Evolutionary conservation across 1,284 basidiomycete species (phyloP).

Genomic region (Spongispora temasekensis): DNA sequence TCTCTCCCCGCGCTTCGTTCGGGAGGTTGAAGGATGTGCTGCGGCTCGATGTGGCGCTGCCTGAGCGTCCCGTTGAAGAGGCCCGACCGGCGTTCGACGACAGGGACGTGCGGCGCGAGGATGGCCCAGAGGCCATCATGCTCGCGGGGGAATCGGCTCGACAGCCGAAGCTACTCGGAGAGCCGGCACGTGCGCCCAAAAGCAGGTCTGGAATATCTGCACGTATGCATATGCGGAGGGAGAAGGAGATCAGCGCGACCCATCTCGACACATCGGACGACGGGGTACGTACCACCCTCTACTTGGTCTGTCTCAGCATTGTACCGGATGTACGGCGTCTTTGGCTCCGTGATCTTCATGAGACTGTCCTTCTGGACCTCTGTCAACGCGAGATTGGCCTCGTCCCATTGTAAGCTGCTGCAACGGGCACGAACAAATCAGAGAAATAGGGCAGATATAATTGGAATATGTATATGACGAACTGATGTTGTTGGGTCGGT

Average conservation of each 20-base stretch:
- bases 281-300: slow-evolving; percentile 67
- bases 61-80: slow-evolving; percentile 53
- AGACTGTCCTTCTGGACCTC: slow-evolving; percentile 91
- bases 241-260: too few relatives aligned
- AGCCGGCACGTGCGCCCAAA: slow-evolving; percentile 43
- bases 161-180: slow-evolving; percentile 37
- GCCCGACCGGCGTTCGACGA: slow-evolving; percentile 64
- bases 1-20: slow-evolving; percentile 60
- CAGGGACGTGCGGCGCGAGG: slow-evolving; percentile 80
- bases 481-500: slow-evolving; percentile 48
- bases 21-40: slow-evolving; percentile 85
- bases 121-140: slow-evolving; percentile 55
- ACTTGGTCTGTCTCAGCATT: slow-evolving; percentile 83
- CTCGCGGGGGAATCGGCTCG: slow-evolving; percentile 51
- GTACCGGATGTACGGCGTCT: slow-evolving; percentile 94
- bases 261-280: too few relatives aligned
- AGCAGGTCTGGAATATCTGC: slow-evolving; percentile 67
- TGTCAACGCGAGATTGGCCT: slow-evolving; percentile 86
- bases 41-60: slow-evolving; percentile 68
- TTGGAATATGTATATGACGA: slow-evolving; percentile 7
- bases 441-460: not conserved
- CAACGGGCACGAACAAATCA: not conserved
- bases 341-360: slow-evolving; percentile 97
- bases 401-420: slow-evolving; percentile 84
- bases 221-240: not conserved